Base-by-base conservation (phyloP, 2,329 filamentous ascomycete genomes). In the Fusarium heterosporum region DNA sequence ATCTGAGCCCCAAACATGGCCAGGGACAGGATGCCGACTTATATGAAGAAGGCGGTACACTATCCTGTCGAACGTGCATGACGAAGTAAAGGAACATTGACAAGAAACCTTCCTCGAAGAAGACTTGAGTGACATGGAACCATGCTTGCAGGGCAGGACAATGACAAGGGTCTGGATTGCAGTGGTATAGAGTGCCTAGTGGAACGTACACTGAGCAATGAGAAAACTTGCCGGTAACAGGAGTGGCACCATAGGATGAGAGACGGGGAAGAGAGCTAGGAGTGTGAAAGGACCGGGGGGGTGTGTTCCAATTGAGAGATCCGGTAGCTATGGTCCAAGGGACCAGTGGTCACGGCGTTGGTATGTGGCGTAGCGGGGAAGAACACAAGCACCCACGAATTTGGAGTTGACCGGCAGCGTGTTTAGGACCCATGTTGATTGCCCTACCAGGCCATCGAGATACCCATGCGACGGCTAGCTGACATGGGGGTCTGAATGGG, bases 31-130 rank as follows among this genome's bases (percentile, higher is more conserved):
- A 72, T 65, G 54, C 62, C 61, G 68, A 72, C 73, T 75, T 75
- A 75, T 75, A 75, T 73, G 73, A 73, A 71, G 67, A 66, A 58
- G 71, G 66, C 71, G 70, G 69, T 68, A 70, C 64, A 74, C 26
- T 54, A 58, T 64, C 65, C 63, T 58, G 53, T 59, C 60, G 55
- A 70, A 64, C 66, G 62, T 72, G 70, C 73, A 75, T 75, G 71
- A 74, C 66, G 69, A 66, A 72, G 69, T 70, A 51, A 68, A 63
- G 61, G 61, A 67, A 70, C 65, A 72, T 47, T 56, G 69, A 68
- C 65, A 73, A 51, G 61, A 66, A 71, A 72, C 66, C 61, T 65
- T 71, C 63, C 71, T 69, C 64, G 62, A 66, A 72, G 66, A 68
- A 69, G 68, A 64, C 51, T 59, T 68, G 70, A 74, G 71, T 62